Evolutionary conservation across 208 protist genomes (phyloP).

Genomic region (Phytomonas francai): DNA sequence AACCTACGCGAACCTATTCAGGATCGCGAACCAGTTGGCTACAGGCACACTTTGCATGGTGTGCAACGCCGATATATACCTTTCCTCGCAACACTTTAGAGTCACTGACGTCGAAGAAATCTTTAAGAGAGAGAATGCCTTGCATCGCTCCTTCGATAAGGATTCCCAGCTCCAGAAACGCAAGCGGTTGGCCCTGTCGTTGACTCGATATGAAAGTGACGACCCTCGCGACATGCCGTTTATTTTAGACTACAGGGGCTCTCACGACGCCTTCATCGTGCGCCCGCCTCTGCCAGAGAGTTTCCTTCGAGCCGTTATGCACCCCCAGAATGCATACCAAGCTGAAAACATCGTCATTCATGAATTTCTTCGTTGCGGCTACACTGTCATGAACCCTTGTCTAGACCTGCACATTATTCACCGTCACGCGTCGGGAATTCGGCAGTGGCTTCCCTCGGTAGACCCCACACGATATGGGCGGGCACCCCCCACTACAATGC

Average conservation of each 20-base stretch:
- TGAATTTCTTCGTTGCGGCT: conserved; percentile 53
- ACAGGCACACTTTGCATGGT: conserved; percentile 57
- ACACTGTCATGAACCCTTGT: conserved; percentile 64
- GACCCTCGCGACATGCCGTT: conserved; percentile 27
- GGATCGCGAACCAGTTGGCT: conserved; percentile 46
- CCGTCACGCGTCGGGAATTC: conserved; percentile 58
- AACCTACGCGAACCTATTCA: conserved; percentile 72
- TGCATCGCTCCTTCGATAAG: not conserved
- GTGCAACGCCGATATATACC: conserved; percentile 81
- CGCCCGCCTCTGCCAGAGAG: conserved; percentile 31
- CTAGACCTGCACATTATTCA: conserved; percentile 58
- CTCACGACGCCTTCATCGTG: conserved; percentile 82
- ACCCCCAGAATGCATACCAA: conserved; percentile 84
- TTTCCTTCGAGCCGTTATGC: conserved; percentile 36
- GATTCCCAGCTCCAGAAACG: not conserved
- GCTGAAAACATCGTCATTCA: conserved; percentile 84
- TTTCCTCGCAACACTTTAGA: conserved; percentile 28
- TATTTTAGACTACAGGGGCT: conserved; percentile 74
- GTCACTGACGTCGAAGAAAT: conserved; percentile 21
- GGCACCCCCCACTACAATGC: conserved; percentile 30
- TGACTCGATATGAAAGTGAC: conserved; percentile 78
- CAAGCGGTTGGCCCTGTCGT: conserved; percentile 35
- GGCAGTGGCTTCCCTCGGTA: conserved; percentile 80
- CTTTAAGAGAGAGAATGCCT: conserved; percentile 16
- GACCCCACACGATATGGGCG: conserved; percentile 60